Conservation (phyloP, 768 basidiomycete genomes). For the Exsudoporus frostii region DNA sequence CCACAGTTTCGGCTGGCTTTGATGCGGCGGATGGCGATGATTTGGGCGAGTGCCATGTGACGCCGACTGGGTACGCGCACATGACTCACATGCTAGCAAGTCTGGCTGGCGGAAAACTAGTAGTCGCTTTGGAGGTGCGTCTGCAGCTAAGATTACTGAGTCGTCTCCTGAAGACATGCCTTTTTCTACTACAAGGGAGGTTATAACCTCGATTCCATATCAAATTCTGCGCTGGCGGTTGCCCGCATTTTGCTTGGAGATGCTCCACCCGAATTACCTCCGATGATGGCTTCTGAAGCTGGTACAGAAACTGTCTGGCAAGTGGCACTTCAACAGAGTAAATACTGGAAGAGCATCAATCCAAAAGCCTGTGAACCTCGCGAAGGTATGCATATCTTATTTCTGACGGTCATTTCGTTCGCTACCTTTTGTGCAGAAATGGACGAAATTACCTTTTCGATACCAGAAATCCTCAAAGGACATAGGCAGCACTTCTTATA, state of each 20-base stretch:
- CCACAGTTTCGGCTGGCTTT: slow-evolving; percentile 92
- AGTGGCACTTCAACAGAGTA: slow-evolving; percentile 83
- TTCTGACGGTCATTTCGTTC: not conserved
- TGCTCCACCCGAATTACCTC: slow-evolving; percentile 69
- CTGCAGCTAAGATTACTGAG: slow-evolving; percentile 3
- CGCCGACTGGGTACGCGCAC: slow-evolving; percentile 92
- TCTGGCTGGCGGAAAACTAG: slow-evolving; percentile 82
- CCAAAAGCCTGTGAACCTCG: slow-evolving; percentile 79
- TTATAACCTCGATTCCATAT: slow-evolving; percentile 89
- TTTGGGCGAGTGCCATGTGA: slow-evolving; percentile 87
- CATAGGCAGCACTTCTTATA: slow-evolving; percentile 86
- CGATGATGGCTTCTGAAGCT: slow-evolving; percentile 70
- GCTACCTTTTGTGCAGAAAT: slow-evolving; percentile 41
- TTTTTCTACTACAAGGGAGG: slow-evolving; percentile 63
- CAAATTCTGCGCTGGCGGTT: slow-evolving; percentile 84
- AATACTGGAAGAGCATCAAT: slow-evolving; percentile 87
- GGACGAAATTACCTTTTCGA: slow-evolving; percentile 59
- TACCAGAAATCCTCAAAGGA: slow-evolving; percentile 83
- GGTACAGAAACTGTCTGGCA: slow-evolving; percentile 90
- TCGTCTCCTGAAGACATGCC: not conserved
- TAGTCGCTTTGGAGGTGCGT: slow-evolving; percentile 88
- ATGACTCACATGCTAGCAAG: slow-evolving; percentile 97
- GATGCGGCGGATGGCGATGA: slow-evolving; percentile 94
- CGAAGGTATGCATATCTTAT: slow-evolving; percentile 51
- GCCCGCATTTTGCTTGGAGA: slow-evolving; percentile 87